A percentile compares a stretch with the other conserved stretches of the same genome.
These are phyloP conservation scores for Mortierella sp. DNA, from an alignment of 371 early-diverging fungal genomes.

Conservation along the genomic window DNA sequence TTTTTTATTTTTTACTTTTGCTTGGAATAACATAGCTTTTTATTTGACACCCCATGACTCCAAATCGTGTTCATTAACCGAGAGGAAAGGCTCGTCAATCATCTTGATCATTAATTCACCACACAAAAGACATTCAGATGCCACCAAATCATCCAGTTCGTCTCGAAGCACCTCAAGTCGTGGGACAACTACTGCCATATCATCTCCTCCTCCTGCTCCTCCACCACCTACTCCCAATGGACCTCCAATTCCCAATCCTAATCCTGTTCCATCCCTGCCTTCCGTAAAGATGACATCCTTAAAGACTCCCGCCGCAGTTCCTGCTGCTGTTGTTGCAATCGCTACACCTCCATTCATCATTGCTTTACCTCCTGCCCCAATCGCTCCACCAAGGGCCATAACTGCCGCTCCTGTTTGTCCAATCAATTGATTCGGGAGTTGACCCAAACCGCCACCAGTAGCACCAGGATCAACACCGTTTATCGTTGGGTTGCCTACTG, in stretches of 20 bases:
- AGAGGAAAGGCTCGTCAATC: constrained; percentile 81
- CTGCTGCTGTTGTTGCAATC: constrained; percentile 47
- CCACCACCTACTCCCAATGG: constrained; percentile 2
- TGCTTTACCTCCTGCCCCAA: constrained; percentile 52
- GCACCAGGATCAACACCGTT: constrained; percentile 16
- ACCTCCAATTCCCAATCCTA: constrained; percentile 23
- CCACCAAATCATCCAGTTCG: constrained; percentile 86
- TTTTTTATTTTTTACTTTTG: background rate
- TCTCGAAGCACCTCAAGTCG: constrained; percentile 64
- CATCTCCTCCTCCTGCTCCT: constrained; percentile 38
- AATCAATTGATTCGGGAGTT: constrained; percentile 27
- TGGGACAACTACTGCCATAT: constrained; percentile 58
- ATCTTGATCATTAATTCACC: constrained; percentile 91
- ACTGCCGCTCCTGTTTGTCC: constrained; percentile 56
- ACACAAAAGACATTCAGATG: constrained; percentile 88
- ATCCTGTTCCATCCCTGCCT: constrained; percentile 22
- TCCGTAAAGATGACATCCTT: constrained; percentile 59
- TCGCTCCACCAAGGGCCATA: constrained; percentile 51
- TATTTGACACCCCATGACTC: constrained; percentile 71
- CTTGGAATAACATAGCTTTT: background rate
- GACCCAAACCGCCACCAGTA: constrained; percentile 20
- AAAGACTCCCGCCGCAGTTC: constrained; percentile 59
- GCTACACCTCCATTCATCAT: constrained; percentile 56
- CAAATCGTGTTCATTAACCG: constrained; percentile 65
- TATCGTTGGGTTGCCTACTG: background rate